phyloP scores from a whole-genome alignment of 305 asterid genomes.

The Stenogyne calaminthoides region DNA sequence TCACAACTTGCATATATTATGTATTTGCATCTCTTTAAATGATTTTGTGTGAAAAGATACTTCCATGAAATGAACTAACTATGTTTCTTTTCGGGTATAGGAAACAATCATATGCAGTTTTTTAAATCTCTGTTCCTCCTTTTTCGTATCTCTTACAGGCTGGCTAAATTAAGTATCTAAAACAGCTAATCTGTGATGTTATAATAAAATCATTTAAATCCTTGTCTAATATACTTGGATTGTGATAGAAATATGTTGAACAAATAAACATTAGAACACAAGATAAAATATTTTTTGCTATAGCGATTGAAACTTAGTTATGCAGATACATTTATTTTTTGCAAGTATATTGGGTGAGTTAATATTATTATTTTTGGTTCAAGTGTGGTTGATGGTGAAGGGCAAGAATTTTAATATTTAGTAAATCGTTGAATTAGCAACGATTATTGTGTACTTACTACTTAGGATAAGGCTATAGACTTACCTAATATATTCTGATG shows the following conservation, averaged over 20 bases:
- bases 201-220: background rate
- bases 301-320: background rate
- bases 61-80: background rate
- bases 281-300: background rate
- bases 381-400: conserved; percentile 19
- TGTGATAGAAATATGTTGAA: background rate
- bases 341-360: background rate
- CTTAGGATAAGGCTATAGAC: conserved; percentile 19
- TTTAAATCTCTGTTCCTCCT: background rate
- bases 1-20: conserved; percentile 23
- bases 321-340: background rate
- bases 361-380: background rate
- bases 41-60: background rate
- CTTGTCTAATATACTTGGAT: conserved; percentile 4
- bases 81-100: background rate
- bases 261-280: background rate
- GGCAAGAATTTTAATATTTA: conserved; percentile 10
- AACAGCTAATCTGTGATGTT: conserved; percentile 7
- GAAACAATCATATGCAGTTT: conserved; percentile 5
- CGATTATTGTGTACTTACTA: conserved; percentile 26
- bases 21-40: conserved; percentile 21
- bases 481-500: conserved; percentile 37
- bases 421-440: conserved; percentile 28
- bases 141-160: conserved; percentile 20
- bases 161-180: conserved; percentile 8